A percentile compares a stretch with the other conserved stretches of the same genome.
Conservation (phyloP, 2,329 filamentous ascomycete genomes). For the Tolypocladium capitatum region DNA sequence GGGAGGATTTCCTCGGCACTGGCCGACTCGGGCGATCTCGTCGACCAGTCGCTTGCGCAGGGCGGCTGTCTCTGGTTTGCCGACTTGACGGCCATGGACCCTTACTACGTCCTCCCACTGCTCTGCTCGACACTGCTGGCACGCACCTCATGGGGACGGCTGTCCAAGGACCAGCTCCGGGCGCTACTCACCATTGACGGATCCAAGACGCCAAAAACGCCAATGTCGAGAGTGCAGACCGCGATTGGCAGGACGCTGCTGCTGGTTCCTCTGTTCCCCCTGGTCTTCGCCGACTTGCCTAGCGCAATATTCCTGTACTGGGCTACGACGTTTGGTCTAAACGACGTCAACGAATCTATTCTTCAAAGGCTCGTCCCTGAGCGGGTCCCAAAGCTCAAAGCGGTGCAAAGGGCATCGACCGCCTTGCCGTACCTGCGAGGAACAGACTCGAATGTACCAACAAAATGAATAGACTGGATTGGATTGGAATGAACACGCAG, state of each 20-base stretch:
- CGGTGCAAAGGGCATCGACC: constrained; percentile 2
- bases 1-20: constrained; percentile 10
- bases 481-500: not conserved
- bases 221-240: constrained; percentile 10
- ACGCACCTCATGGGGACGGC: constrained; percentile 14
- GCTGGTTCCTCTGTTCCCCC: constrained; percentile 20
- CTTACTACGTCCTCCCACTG: constrained; percentile 33
- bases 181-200: constrained; percentile 11
- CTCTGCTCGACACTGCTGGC: constrained; percentile 18
- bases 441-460: constrained; percentile 1
- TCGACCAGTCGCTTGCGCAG: constrained; percentile 27
- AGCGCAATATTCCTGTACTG: constrained; percentile 28
- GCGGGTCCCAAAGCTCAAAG: constrained; percentile 6
- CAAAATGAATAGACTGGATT: constrained; percentile 7
- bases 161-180: constrained; percentile 15
- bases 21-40: constrained; percentile 12
- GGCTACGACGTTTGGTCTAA: constrained; percentile 22
- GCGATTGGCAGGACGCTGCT: constrained; percentile 17
- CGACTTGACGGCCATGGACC: constrained; percentile 38
- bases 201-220: constrained; percentile 5
- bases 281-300: constrained; percentile 21
- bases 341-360: constrained; percentile 19
- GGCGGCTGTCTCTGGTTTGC: constrained; percentile 44
- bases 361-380: constrained; percentile 11
- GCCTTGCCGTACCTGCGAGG: constrained; percentile 11